Conservation (phyloP, 768 basidiomycete genomes). For the Boletus subparvulus region DNA sequence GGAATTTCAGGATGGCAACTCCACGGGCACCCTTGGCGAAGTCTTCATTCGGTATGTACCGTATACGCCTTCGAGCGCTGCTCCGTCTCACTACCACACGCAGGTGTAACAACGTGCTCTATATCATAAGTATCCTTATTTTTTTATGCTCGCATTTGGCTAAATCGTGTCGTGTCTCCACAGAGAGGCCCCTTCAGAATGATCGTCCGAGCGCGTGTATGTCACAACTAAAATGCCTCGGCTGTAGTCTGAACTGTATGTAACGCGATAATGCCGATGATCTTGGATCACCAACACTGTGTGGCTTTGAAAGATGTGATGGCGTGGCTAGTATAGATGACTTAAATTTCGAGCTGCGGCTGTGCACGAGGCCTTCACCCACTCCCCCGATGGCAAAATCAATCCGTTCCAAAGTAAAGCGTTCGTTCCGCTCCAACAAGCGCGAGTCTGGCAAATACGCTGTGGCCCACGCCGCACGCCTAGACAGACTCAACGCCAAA, state of each 20-base stretch:
- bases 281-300: background rate
- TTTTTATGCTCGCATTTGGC: background rate
- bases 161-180: slow-evolving; percentile 35
- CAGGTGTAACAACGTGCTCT: slow-evolving; percentile 95
- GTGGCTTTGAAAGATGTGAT: too few species aligned
- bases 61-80: background rate
- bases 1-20: slow-evolving; percentile 94
- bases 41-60: slow-evolving; percentile 91
- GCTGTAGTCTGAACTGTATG: slow-evolving; percentile 8
- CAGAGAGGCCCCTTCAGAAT: slow-evolving; percentile 74
- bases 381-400: slow-evolving; percentile 67
- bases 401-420: slow-evolving; percentile 77
- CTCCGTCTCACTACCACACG: slow-evolving; percentile 12
- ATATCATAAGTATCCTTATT: slow-evolving; percentile 73
- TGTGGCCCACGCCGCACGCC: slow-evolving; percentile 71
- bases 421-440: slow-evolving; percentile 74
- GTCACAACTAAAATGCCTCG: slow-evolving; percentile 7
- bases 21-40: slow-evolving; percentile 95
- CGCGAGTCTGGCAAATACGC: slow-evolving; percentile 74
- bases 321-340: background rate
- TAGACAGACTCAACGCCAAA: slow-evolving; percentile 69
- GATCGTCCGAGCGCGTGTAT: slow-evolving; percentile 7
- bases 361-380: background rate
- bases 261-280: slow-evolving; percentile 4
- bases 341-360: slow-evolving; percentile 1